Evolutionary conservation across 1,284 basidiomycete species (phyloP), one percentile per base, ranked within the genome.

Genomic region (Fomitiporia mediterranea): DNA sequence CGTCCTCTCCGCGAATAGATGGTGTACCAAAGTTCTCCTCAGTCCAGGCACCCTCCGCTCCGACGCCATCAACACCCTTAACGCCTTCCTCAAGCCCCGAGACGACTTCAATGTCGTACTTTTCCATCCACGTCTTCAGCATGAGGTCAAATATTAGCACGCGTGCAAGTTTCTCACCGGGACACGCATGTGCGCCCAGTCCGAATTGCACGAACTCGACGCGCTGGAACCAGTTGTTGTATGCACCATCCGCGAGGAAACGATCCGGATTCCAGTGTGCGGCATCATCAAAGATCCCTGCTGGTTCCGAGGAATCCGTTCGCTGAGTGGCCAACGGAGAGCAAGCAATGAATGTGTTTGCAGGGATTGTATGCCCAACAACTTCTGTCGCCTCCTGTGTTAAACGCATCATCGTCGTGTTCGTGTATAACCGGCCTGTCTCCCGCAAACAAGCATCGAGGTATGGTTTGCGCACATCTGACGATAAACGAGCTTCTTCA

Each of bases 181-280:
- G 56, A 39, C 56, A 58, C 11, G 51, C 43, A 43, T 58, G 56
- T 1, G 39, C 15, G 2, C 56, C 56, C 4, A 58, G 27, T 27
- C 56, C 56, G 30, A 58, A 58, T 9, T 58, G 56, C 5, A 58
- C 52, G 44, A 58, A 54, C 52, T 58, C 56, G n/a, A 34, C 52
- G 17, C 37, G 37, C 23, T 54, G 51, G 27, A 54, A 54, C 56
- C 56, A 58, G 30, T 40, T 46, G 23, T 43, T 23, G 17, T 58
- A 58, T 32, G 44, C 51, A 30, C 39, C 44, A 32, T 58, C 46
- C 6, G 25, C 23, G 17, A 58, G 46, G 56, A 58, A 58, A 8
- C 56, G 56, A 17, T 47, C 35, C 15, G 52, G 56, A 30, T 48
- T 25, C 56, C 56, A 58, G 9, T n/a, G 28, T 5, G 11, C 13